Percentiles rank a stretch among this genome's conserved stretches.
Evolutionary conservation across 257 asterid species (phyloP).

Genomic region (Primulina tabacum): DNA sequence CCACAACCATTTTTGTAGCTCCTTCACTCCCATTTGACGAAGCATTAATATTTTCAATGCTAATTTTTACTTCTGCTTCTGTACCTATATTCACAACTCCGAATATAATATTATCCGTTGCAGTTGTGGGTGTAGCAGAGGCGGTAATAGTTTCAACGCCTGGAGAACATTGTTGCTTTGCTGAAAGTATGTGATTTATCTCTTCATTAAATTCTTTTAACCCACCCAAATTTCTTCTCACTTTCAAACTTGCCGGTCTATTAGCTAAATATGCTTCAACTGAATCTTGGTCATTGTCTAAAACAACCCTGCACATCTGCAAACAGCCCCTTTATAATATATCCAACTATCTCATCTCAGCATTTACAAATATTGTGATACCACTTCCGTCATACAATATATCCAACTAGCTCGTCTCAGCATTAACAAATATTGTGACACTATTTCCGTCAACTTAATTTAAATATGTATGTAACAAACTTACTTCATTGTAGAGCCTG

Average conservation of each 20-base stretch:
- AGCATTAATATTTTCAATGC: background rate
- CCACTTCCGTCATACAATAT: background rate
- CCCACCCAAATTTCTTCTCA: conserved; percentile 40
- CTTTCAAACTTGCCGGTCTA: conserved; percentile 35
- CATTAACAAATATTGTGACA: background rate
- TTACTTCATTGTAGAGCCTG: conserved; percentile 76
- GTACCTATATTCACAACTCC: conserved; percentile 30
- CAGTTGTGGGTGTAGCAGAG: conserved; percentile 23
- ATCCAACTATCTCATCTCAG: background rate
- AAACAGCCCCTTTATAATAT: conserved; percentile 11
- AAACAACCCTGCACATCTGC: conserved; percentile 61
- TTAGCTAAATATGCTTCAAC: conserved; percentile 34
- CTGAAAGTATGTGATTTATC: conserved; percentile 49
- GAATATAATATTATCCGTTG: conserved; percentile 17
- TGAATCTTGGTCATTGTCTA: conserved; percentile 43
- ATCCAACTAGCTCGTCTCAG: background rate
- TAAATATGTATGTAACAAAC: background rate
- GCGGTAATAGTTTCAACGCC: conserved; percentile 25
- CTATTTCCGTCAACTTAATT: background rate
- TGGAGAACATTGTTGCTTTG: conserved; percentile 31
- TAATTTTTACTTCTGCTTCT: conserved; percentile 12
- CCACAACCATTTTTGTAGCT: conserved; percentile 22
- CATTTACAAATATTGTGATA: background rate
- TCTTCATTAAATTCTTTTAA: conserved; percentile 44
- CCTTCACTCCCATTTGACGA: conserved; percentile 21